Evolutionary conservation across 495 filamentous ascomycete genomes (phyloP).

Genomic region (Penicillium longicatenatum): DNA sequence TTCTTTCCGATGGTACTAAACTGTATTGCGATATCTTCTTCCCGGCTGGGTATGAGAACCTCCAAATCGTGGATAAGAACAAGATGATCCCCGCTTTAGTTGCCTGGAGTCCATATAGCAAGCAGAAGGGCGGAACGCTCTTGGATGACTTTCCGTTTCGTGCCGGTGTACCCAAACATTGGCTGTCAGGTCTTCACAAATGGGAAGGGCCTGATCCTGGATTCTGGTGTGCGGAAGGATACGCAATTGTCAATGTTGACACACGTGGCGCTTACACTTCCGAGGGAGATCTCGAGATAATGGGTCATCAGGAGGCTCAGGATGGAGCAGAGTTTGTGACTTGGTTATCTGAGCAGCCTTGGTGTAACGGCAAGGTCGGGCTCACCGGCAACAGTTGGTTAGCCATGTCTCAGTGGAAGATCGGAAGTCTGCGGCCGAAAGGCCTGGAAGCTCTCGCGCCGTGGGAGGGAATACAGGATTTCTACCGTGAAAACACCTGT

Average conservation of each 20-base stretch:
- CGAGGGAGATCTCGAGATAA: not conserved
- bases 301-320: not conserved
- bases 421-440: not conserved
- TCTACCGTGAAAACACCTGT: not conserved
- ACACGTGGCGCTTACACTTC: not conserved
- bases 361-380: not conserved
- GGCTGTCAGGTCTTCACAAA: not conserved
- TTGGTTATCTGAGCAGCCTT: not conserved
- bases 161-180: not conserved
- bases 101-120: not conserved
- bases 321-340: not conserved
- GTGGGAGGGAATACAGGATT: not conserved
- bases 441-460: not conserved
- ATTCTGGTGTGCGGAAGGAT: not conserved
- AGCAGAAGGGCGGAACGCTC: not conserved
- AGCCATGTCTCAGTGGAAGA: not conserved
- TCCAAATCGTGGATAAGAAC: not conserved
- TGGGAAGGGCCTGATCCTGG: not conserved
- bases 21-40: not conserved
- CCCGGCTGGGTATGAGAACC: not conserved
- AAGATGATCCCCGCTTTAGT: not conserved
- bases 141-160: not conserved
- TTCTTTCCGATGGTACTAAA: not conserved
- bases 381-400: not conserved
- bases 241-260: not conserved